Conservation (phyloP, 768 basidiomycete genomes). For the Lentinula edodes region DNA sequence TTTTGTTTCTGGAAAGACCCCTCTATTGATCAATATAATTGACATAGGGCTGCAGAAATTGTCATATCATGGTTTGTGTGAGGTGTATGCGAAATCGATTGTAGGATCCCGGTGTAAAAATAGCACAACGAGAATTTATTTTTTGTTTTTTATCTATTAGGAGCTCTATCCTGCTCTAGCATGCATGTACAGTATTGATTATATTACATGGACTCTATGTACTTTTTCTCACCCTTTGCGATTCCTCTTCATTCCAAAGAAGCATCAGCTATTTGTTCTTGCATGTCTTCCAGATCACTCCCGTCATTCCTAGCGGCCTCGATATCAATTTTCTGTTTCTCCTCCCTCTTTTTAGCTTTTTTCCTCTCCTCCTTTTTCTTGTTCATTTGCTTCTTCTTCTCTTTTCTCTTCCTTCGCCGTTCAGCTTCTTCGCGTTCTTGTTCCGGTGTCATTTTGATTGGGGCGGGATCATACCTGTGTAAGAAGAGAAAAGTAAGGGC, state of each 20-base stretch:
- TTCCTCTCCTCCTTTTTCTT: not conserved
- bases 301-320: not conserved
- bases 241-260: not conserved
- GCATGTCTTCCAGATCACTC: not conserved
- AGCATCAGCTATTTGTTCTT: not conserved
- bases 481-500: not conserved
- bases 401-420: not conserved
- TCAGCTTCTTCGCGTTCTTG: not conserved
- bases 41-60: constrained; percentile 28
- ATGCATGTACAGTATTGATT: too few relatives aligned
- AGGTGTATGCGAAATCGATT: constrained; percentile 30
- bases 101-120: not conserved
- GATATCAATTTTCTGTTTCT: not conserved
- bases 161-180: too few relatives aligned
- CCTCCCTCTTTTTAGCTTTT: not conserved
- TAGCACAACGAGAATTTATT: too few relatives aligned
- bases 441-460: not conserved
- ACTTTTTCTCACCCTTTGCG: not conserved
- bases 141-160: too few relatives aligned
- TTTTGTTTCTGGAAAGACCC: not conserved
- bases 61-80: constrained; percentile 30
- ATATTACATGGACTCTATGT: too few relatives aligned
- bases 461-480: not conserved
- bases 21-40: not conserved
- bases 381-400: not conserved